Evolutionary conservation across 306 rosid species (phyloP).

Genomic region (Fagus sylvatica): DNA sequence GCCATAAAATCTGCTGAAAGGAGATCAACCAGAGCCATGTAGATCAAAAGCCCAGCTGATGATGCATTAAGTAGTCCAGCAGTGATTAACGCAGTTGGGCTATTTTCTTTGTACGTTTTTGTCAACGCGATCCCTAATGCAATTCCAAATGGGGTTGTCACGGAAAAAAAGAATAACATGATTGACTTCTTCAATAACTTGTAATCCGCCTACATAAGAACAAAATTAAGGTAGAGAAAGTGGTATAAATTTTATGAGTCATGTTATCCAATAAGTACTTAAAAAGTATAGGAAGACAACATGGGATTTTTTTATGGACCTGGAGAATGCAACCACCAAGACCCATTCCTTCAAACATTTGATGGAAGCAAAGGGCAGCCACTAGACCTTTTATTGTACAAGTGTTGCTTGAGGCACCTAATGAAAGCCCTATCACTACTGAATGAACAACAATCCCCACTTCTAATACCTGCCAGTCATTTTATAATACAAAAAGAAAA

Average conservation of each 20-base stretch:
- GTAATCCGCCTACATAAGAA: constrained; percentile 44
- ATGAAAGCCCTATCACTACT: constrained; percentile 69
- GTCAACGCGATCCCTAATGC: constrained; percentile 64
- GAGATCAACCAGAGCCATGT: constrained; percentile 34
- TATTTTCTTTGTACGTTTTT: constrained; percentile 52
- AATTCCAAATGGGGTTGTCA: constrained; percentile 77
- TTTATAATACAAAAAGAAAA: neutral
- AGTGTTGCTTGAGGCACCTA: constrained; percentile 75
- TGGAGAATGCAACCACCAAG: constrained; percentile 84
- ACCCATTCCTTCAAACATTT: constrained; percentile 90
- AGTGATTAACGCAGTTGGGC: constrained; percentile 54
- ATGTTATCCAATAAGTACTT: too few relatives aligned
- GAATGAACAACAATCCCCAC: constrained; percentile 80
- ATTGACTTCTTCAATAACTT: constrained; percentile 48
- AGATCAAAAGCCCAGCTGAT: constrained; percentile 72
- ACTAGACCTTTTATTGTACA: constrained; percentile 69
- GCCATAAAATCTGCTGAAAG: constrained; percentile 15
- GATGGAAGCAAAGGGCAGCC: constrained; percentile 83
- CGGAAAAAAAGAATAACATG: constrained; percentile 68
- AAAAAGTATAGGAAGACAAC: too few relatives aligned
- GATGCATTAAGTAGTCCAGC: constrained; percentile 73
- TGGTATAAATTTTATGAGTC: too few relatives aligned
- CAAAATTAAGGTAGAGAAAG: too few relatives aligned
- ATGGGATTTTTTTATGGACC: too few relatives aligned
- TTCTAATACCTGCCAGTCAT: constrained; percentile 54